Evolutionary conservation across 352 stramenopile species (phyloP).

Genomic region (Plasmopara muralis): DNA sequence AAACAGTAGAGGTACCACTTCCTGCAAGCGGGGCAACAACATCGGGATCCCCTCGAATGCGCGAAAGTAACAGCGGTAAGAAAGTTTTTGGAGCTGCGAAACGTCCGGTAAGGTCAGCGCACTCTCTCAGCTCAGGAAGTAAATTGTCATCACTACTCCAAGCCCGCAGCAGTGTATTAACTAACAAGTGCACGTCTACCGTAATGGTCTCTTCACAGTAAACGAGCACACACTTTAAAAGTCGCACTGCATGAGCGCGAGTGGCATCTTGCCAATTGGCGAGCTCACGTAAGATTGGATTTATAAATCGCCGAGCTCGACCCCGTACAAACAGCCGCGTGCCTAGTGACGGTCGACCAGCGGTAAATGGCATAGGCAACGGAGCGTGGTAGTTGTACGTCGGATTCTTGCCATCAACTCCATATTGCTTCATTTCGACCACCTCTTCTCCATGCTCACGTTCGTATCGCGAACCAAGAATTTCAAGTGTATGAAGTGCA

Average conservation of each 20-base stretch:
- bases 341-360: constrained; percentile 77
- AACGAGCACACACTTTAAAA: constrained; percentile 88
- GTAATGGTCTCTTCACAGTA: constrained; percentile 93
- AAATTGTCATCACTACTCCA: constrained; percentile 38
- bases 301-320: constrained; percentile 86
- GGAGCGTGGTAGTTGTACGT: constrained; percentile 78
- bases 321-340: constrained; percentile 87
- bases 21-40: constrained; percentile 16
- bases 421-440: constrained; percentile 92
- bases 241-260: constrained; percentile 66
- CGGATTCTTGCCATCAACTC: constrained; percentile 85
- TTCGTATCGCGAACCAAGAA: constrained; percentile 53
- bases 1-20: constrained; percentile 19
- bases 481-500: constrained; percentile 74
- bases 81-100: constrained; percentile 66
- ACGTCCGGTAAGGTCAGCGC: constrained; percentile 52
- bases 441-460: constrained; percentile 75
- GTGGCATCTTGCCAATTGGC: constrained; percentile 88
- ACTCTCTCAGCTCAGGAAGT: constrained; percentile 16
- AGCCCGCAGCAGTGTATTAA: constrained; percentile 55
- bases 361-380: constrained; percentile 77
- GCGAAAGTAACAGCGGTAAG: constrained; percentile 51
- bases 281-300: constrained; percentile 86
- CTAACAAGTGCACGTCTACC: constrained; percentile 75
- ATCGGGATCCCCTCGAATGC: constrained; percentile 48